These are phyloP conservation scores for Oenanthe javanica DNA, from an alignment of 140 eudicot species.

Conservation along the genomic window DNA sequence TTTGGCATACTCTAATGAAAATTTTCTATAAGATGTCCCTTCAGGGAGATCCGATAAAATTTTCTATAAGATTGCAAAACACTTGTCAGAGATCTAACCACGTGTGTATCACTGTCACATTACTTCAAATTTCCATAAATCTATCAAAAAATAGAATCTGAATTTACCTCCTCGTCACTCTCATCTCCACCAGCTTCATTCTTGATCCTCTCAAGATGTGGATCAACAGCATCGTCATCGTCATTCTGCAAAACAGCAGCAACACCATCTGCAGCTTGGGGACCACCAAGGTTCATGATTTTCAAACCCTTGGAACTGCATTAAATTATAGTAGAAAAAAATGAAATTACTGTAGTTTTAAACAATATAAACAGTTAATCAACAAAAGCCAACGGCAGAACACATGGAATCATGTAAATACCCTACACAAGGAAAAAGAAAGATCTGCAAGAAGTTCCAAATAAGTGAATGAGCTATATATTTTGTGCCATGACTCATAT, in stretches of 20 bases:
- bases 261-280: slow-evolving; percentile 53
- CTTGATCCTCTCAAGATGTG: slow-evolving; percentile 78
- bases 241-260: slow-evolving; percentile 59
- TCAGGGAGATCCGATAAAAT: too few species aligned
- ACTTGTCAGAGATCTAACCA: not conserved
- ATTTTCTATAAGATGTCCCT: too few species aligned
- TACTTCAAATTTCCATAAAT: not conserved
- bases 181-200: slow-evolving; percentile 72
- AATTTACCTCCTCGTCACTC: slow-evolving; percentile 77
- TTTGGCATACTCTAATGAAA: too few species aligned
- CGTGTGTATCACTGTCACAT: not conserved
- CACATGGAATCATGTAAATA: not conserved
- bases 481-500: not conserved
- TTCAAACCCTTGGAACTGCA: slow-evolving; percentile 79
- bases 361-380: not conserved
- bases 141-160: not conserved
- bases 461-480: not conserved
- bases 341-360: not conserved
- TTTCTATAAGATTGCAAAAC: not conserved
- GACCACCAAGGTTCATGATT: slow-evolving; percentile 73
- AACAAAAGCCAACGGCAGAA: not conserved
- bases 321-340: not conserved
- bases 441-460: not conserved
- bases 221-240: slow-evolving; percentile 81
- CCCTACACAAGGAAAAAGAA: not conserved